Conservation (phyloP, 2,329 filamentous ascomycete species). For the Metarhizium anisopliae region DNA sequence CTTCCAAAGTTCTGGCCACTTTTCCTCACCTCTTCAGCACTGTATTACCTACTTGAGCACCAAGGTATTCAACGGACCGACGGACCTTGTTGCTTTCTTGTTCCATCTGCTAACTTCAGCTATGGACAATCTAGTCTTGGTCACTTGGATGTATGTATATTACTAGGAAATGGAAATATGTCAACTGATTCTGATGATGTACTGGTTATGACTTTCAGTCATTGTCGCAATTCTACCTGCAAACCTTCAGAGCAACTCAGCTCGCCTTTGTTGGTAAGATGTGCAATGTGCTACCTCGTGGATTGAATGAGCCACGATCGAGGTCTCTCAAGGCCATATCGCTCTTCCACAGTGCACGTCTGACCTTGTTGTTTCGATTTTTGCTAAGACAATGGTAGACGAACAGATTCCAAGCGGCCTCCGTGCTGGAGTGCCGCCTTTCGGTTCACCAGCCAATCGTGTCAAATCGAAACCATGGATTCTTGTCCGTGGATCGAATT, state of each 20-base stretch:
- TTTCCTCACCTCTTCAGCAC: not conserved
- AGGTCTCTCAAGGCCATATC: not conserved
- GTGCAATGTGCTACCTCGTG: not conserved
- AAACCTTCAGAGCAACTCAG: not conserved
- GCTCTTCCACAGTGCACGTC: not conserved
- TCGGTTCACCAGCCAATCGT: not conserved
- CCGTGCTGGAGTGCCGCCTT: too few species aligned
- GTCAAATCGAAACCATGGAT: not conserved
- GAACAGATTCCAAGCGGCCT: not conserved
- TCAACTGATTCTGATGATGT: not conserved
- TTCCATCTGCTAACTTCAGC: not conserved
- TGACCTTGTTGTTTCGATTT: not conserved
- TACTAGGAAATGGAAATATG: not conserved
- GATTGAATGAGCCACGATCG: not conserved
- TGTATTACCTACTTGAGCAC: not conserved
- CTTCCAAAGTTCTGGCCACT: not conserved
- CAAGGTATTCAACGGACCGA: not conserved
- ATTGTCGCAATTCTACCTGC: not conserved
- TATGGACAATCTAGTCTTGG: not conserved
- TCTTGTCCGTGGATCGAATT: conserved; percentile 16
- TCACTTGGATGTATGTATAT: not conserved
- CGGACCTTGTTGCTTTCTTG: not conserved
- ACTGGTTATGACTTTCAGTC: not conserved
- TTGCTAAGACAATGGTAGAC: not conserved
- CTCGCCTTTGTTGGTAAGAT: not conserved